phyloP scores from a whole-genome alignment of 495 filamentous ascomycete species.

The Bacidia gigantensis region DNA sequence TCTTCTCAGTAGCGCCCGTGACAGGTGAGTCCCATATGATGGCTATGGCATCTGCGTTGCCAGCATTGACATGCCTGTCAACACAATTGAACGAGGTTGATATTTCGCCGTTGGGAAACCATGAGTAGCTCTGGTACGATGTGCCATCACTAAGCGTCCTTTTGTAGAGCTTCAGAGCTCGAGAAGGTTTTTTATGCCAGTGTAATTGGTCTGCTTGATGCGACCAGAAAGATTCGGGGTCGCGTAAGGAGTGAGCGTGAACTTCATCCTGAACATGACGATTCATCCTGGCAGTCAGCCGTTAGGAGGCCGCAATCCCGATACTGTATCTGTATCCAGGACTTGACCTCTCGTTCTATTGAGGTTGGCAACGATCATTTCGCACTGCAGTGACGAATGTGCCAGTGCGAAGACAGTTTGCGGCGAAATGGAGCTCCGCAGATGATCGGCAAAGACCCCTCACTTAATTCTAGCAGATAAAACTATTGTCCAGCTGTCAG shows the following conservation, averaged over 20 bases:
- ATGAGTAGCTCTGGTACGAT: conserved; percentile 54
- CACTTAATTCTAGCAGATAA: neutral
- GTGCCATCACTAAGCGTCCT: conserved; percentile 36
- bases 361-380: neutral
- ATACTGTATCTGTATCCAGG: too few species aligned
- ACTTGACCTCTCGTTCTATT: too few species aligned
- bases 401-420: neutral
- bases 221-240: conserved; percentile 64
- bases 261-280: conserved; percentile 32
- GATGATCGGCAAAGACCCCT: too few species aligned
- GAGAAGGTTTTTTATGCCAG: conserved; percentile 62
- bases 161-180: conserved; percentile 27
- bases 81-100: conserved; percentile 85
- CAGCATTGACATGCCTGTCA: conserved; percentile 69
- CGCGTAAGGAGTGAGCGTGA: conserved; percentile 27
- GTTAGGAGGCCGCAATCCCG: neutral
- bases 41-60: conserved; percentile 56
- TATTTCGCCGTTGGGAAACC: conserved; percentile 83
- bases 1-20: conserved; percentile 54
- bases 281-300: conserved; percentile 19
- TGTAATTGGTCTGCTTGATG: conserved; percentile 57
- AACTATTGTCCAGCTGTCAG: too few species aligned
- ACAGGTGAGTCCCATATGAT: conserved; percentile 86
- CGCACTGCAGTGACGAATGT: neutral
- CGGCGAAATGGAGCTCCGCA: neutral